These are phyloP conservation scores for Skeletonema costatum DNA, from an alignment of 108 stramenopile genomes.

Conservation along the genomic window DNA sequence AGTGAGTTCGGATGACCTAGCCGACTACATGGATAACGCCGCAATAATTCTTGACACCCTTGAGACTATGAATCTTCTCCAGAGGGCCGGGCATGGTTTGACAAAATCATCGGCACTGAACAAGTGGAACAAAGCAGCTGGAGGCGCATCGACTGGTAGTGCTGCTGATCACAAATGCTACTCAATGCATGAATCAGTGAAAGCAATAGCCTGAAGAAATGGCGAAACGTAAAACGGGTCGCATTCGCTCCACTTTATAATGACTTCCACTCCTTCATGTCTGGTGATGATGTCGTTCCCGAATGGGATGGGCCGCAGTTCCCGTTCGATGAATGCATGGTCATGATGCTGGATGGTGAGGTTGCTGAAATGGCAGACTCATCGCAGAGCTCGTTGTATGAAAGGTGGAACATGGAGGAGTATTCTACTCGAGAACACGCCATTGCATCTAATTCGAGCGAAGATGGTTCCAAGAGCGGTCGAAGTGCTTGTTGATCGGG, in stretches of 20 bases:
- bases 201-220: constrained; percentile 85
- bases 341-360: constrained; percentile 42
- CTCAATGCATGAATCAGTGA: constrained; percentile 86
- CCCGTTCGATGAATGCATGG: constrained; percentile 43
- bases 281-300: constrained; percentile 23
- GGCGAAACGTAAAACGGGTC: constrained; percentile 65
- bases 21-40: constrained; percentile 40
- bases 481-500: constrained; percentile 60
- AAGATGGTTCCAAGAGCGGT: constrained; percentile 62
- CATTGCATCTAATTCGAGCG: constrained; percentile 74
- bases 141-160: constrained; percentile 5
- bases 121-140: constrained; percentile 23
- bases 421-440: constrained; percentile 77
- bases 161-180: constrained; percentile 46
- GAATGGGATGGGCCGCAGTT: constrained; percentile 9
- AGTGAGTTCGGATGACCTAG: constrained; percentile 26
- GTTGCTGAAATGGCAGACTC: constrained; percentile 27
- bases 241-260: constrained; percentile 71
- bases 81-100: constrained; percentile 73
- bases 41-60: constrained; percentile 61
- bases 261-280: constrained; percentile 72
- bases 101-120: constrained; percentile 38
- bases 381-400: constrained; percentile 38
- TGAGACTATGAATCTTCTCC: constrained; percentile 81
- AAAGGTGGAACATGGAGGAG: constrained; percentile 73